phyloP scores from a whole-genome alignment of 1,284 basidiomycete genomes.

The Cyathus olla region DNA sequence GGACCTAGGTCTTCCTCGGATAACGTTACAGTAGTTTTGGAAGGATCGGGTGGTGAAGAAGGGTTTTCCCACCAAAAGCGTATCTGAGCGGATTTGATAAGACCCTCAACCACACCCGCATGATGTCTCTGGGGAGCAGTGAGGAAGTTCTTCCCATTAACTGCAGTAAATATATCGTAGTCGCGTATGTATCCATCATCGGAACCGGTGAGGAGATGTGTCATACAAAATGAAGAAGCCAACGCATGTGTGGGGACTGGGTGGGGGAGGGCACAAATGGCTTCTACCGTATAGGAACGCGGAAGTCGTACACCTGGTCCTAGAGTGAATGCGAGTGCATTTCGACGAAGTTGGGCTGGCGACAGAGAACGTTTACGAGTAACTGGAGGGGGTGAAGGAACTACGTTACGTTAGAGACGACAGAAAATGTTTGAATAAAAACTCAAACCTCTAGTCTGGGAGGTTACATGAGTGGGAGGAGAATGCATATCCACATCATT shows the following conservation, averaged over 20 bases:
- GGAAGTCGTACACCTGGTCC: slow-evolving; percentile 32
- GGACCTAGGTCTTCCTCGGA: slow-evolving; percentile 60
- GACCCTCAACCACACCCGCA: slow-evolving; percentile 91
- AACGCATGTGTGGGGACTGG: slow-evolving; percentile 90
- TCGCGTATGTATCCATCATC: slow-evolving; percentile 95
- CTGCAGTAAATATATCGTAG: slow-evolving; percentile 91
- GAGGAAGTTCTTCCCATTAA: slow-evolving; percentile 89
- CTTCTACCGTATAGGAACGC: slow-evolving; percentile 89
- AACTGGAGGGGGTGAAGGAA: slow-evolving; percentile 34
- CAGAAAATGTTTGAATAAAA: neutral
- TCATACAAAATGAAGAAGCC: slow-evolving; percentile 88
- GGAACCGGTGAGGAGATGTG: slow-evolving; percentile 91
- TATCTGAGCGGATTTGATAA: slow-evolving; percentile 90
- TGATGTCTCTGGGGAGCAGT: slow-evolving; percentile 92
- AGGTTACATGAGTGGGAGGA: neutral
- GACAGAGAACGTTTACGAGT: slow-evolving; percentile 66
- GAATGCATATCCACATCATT: slow-evolving; percentile 6
- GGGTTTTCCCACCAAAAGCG: slow-evolving; percentile 93
- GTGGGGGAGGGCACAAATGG: slow-evolving; percentile 92
- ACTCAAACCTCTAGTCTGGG: neutral
- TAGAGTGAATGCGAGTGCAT: slow-evolving; percentile 47
- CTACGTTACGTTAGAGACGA: slow-evolving; percentile 19
- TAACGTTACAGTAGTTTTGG: slow-evolving; percentile 18
- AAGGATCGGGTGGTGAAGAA: slow-evolving; percentile 41
- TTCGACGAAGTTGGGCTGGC: slow-evolving; percentile 68